Evolutionary conservation across 805 yeast species (phyloP), one percentile per base, ranked within the genome.

Genomic region (Wickerhamiella azymoides): DNA sequence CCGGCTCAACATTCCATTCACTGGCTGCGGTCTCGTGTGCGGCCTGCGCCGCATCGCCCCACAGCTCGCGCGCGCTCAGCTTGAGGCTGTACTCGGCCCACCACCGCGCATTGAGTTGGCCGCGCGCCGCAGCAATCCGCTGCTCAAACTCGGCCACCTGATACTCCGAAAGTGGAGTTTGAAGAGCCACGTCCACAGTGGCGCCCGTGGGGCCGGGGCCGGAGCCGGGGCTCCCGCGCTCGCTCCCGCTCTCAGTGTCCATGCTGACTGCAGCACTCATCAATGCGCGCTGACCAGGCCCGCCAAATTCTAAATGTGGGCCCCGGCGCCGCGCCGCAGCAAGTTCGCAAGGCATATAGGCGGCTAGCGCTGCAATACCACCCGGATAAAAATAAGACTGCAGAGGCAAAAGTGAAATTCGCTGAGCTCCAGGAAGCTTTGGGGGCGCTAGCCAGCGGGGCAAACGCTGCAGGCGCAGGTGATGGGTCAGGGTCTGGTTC

Each of bases 341-440:
- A 84, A 52, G 71, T 89, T 55, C 86, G 89, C 61, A 84, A 85
- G 61, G 96, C 89, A 5, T 92, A 86, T 67, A 73, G 95, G 61
- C 84, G 85, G 62, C 67, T 76, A 54, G 97, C 97, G 1, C 70
- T 89, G 54, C 84, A 84, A 61, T 86, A 77, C 60, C 98, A 92
- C 61, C 98, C 98, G 14, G 98, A 92, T 65, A 92, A 92, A 64
- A 16, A 66, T 69, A 18, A 45, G 36, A 30, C 41, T 42, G 42
- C 54, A 14, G 48, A 39, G 3, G 52, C 54, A 1, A 47, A 49
- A 2, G 57, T 53, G 13, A 52, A 40, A 41, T 64, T 64, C 49
- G 56, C 52, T 16, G 42, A 39, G 17, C 39, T 63, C n/a, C 51
- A 52, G 10, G 50, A 51, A 28, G 68, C 68, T 0, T 43, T 54